A percentile compares a stretch with the other conserved stretches of the same genome.
phyloP scores from a whole-genome alignment of 1,284 basidiomycete genomes.

The Cryptococcus sp. region DNA sequence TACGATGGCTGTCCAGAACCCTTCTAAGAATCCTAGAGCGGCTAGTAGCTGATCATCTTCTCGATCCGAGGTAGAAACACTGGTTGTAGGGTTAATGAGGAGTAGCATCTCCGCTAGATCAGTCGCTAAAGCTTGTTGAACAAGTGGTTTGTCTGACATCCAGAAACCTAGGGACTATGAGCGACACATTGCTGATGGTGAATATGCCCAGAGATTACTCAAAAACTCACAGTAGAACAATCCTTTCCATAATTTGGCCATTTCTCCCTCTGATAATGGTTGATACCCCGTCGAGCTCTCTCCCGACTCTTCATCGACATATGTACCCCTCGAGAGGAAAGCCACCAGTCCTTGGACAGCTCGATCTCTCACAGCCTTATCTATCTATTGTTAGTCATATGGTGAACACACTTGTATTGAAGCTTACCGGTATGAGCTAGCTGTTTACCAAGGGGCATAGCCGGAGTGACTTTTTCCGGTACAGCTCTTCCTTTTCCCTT shows the following conservation, averaged over 20 bases:
- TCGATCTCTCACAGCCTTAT: constrained; percentile 84
- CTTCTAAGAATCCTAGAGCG: constrained; percentile 71
- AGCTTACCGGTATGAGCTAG: constrained; percentile 78
- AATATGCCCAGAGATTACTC: background rate
- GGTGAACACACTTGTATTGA: background rate
- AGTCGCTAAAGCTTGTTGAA: constrained; percentile 85
- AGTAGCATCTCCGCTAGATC: constrained; percentile 79
- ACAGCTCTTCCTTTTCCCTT: constrained; percentile 31
- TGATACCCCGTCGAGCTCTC: constrained; percentile 19
- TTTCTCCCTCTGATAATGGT: constrained; percentile 63
- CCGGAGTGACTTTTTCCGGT: constrained; percentile 22
- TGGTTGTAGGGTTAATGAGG: constrained; percentile 54
- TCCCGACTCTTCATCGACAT: constrained; percentile 42
- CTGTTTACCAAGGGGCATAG: constrained; percentile 72
- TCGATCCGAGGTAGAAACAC: background rate
- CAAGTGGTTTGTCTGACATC: constrained; percentile 98
- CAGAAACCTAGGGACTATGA: constrained; percentile 69
- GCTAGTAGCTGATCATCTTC: constrained; percentile 41
- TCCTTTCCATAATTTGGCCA: constrained; percentile 94
- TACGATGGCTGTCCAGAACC: constrained; percentile 85
- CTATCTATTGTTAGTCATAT: constrained; percentile 47
- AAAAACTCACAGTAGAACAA: constrained; percentile 82
- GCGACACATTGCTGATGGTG: background rate
- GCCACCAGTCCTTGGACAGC: constrained; percentile 71
- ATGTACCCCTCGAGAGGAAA: constrained; percentile 65